Conservation (phyloP, 2,329 filamentous ascomycete species). For the Aspergillus aculeatus region DNA sequence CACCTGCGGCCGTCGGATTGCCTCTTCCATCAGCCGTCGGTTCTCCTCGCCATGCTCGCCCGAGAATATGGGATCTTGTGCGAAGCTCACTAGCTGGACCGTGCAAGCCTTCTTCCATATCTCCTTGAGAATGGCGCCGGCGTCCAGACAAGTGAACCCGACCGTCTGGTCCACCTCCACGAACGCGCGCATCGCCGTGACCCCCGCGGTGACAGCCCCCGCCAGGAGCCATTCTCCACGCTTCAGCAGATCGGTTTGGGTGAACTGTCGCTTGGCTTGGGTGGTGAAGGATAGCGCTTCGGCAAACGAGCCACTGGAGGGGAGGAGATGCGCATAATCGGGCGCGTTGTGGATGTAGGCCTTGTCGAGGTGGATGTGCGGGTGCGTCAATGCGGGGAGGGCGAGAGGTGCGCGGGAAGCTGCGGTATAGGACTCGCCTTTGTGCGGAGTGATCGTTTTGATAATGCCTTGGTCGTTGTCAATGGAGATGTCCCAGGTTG, state of each 20-base stretch:
- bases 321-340: conserved; percentile 58
- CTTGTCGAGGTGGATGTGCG: conserved; percentile 69
- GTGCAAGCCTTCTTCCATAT: conserved; percentile 55
- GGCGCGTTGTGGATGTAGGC: conserved; percentile 40
- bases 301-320: conserved; percentile 59
- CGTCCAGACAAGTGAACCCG: conserved; percentile 55
- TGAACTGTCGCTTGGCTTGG: conserved; percentile 64
- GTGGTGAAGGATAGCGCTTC: conserved; percentile 63
- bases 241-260: conserved; percentile 59
- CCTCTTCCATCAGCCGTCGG: conserved; percentile 49
- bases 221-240: conserved; percentile 65
- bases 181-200: conserved; percentile 69
- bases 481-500: conserved; percentile 34
- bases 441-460: conserved; percentile 24
- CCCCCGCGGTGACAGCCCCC: conserved; percentile 63
- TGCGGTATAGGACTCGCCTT: conserved; percentile 8
- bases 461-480: conserved; percentile 22
- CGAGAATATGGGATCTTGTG: conserved; percentile 67
- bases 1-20: conserved; percentile 45
- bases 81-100: conserved; percentile 69
- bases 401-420: conserved; percentile 30
- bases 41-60: conserved; percentile 54
- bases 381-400: conserved; percentile 64
- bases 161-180: conserved; percentile 69
- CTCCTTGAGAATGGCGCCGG: conserved; percentile 57